These are phyloP conservation scores for Arthrobotrys iridis DNA, from an alignment of 2,329 filamentous ascomycete species.

Conservation along the genomic window DNA sequence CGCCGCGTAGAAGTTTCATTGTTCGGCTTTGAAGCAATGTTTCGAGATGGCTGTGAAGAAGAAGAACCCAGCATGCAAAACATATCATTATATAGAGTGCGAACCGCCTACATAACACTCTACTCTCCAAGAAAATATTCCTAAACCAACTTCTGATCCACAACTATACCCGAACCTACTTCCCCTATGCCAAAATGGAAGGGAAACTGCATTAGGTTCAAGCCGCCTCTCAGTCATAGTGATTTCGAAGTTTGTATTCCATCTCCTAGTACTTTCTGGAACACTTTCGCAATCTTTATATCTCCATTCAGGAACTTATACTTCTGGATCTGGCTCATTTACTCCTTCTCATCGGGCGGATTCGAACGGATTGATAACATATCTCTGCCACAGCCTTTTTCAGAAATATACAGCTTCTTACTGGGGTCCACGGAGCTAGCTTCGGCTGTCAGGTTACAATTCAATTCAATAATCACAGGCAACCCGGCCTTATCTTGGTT, in stretches of 20 bases:
- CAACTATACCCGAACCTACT: background rate
- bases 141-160: constrained; percentile 5
- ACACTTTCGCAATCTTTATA: background rate
- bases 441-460: background rate
- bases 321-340: constrained; percentile 42
- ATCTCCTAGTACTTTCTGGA: constrained; percentile 7
- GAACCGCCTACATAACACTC: background rate
- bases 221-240: background rate
- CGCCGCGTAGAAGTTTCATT: constrained; percentile 5
- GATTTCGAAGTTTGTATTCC: constrained; percentile 20
- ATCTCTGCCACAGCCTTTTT: background rate
- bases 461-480: background rate
- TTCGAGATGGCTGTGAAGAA: background rate
- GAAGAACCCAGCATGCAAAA: background rate
- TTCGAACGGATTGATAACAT: constrained; percentile 2
- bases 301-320: constrained; percentile 28
- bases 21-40: background rate
- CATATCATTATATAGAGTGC: background rate
- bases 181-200: constrained; percentile 38
- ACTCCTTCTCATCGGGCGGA: constrained; percentile 10
- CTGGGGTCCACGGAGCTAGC: constrained; percentile 29
- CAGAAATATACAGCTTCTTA: constrained; percentile 37
- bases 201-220: constrained; percentile 29
- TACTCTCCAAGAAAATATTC: background rate
- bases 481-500: constrained; percentile 13